Evolutionary conservation across 1,139 yeast genomes (phyloP), one percentile per base, ranked within the genome.

Genomic region (Dujonia santamariae): DNA sequence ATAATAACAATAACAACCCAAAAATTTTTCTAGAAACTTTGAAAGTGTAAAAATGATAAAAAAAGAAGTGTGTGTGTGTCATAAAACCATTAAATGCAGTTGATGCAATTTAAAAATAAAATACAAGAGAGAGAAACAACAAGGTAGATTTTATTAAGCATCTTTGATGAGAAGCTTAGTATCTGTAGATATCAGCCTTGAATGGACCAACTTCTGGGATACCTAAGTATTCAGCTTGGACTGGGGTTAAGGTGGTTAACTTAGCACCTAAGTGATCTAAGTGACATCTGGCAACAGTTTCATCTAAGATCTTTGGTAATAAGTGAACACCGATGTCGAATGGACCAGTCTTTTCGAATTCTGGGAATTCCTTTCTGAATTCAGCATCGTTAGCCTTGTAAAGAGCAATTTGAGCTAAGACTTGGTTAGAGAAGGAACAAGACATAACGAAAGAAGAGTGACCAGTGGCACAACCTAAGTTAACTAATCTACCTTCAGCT

Each of bases 401-500:
- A 63, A 92, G 78, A 59, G 98, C 99, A 60, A 94, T 90, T 79
- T 92, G 99, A 56, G 99, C 99, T 67, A 92, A 80, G 49, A 92
- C 98, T 77, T 92, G 99, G 85, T 92, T 92, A 56, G 97, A 87
- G 95, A 92, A 92, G 41, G 98, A 92, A 78, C 98, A 92, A 47
- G 97, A 90, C 99, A 92, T 92, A 63, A 92, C 98, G 64, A 92
- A 92, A 36, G 97, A 88, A 42, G 98, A 85, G 80, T 92, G 99
- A 63, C 99, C 99, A 61, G 98, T 94, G 65, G 98, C 99, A 77
- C 98, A 94, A 59, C 99, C 99, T 68, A 92, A 80, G 90, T 92
- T 92, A 67, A 92, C 98, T 63, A 92, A 84, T 80, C 99, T 90
- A 74, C 99, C 99, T 73, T 90, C 97, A 53, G 99, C 99, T 61